Conservation (phyloP, 805 yeast species). For the Ogataea pignaliae region DNA sequence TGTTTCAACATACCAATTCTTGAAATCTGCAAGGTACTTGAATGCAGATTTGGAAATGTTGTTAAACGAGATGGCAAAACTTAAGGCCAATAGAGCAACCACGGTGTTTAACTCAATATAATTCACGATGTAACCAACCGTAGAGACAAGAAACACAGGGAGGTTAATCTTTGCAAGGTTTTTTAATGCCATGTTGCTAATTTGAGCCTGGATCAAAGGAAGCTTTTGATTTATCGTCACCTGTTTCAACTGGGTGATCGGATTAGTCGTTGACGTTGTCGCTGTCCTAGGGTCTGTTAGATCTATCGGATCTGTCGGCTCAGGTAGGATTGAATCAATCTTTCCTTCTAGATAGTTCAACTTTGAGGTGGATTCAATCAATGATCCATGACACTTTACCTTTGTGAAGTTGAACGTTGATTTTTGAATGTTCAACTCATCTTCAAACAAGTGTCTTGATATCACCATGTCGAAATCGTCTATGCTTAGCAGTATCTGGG, state of each 20-base stretch:
- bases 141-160: conserved; percentile 21
- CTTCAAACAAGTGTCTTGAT: conserved; percentile 25
- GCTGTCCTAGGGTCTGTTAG: no score
- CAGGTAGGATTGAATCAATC: conserved; percentile 24
- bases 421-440: conserved; percentile 18
- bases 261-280: conserved; percentile 9
- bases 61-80: conserved; percentile 25
- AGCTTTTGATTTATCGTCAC: conserved; percentile 17
- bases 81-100: conserved; percentile 24
- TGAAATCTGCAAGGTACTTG: conserved; percentile 16
- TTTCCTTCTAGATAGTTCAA: conserved; percentile 29
- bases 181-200: conserved; percentile 20
- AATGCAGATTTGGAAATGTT: conserved; percentile 20
- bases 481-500: conserved; percentile 27
- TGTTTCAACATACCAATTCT: conserved; percentile 23
- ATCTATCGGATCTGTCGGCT: not conserved
- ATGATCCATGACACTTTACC: conserved; percentile 28
- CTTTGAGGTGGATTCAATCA: conserved; percentile 22
- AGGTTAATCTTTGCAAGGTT: conserved; percentile 23
- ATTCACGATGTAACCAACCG: conserved; percentile 24
- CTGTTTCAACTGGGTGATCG: conserved; percentile 15
- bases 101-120: conserved; percentile 25
- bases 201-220: conserved; percentile 24
- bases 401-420: conserved; percentile 21
- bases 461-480: conserved; percentile 30